Conservation (phyloP, 768 basidiomycete species). For the Suillus spraguei region DNA sequence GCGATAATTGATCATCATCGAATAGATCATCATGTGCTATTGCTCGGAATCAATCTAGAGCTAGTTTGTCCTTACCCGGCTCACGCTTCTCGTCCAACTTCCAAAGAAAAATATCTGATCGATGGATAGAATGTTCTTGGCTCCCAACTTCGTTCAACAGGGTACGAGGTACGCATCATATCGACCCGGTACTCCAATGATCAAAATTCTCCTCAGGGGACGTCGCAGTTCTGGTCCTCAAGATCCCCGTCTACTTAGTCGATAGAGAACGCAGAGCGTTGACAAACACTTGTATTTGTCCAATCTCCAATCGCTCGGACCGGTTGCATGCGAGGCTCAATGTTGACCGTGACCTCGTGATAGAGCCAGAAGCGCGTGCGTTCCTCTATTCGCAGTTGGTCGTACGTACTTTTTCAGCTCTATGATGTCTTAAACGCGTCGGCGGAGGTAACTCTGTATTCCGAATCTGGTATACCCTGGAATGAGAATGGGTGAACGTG, state of each 20-base stretch:
- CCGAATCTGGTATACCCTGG: neutral
- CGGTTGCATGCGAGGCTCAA: neutral
- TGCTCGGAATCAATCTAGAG: neutral
- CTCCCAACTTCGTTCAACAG: neutral
- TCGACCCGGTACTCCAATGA: neutral
- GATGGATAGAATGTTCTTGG: neutral
- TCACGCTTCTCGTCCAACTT: neutral
- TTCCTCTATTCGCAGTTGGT: neutral
- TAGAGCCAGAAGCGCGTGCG: neutral
- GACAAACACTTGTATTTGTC: neutral
- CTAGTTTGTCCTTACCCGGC: constrained; percentile 1
- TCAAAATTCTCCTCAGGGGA: neutral
- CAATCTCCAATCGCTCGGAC: constrained; percentile 3
- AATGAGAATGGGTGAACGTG: neutral
- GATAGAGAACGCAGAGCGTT: neutral
- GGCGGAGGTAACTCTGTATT: constrained; percentile 3
- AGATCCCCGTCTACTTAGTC: neutral
- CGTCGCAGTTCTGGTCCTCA: neutral
- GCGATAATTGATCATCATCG: neutral
- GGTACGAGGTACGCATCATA: neutral
- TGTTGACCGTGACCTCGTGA: neutral
- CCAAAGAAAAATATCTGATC: neutral
- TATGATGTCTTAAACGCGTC: neutral
- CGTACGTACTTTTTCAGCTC: neutral
- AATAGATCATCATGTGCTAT: constrained; percentile 1